Conservation (phyloP, 176 grass and related monocot species). For the Eragrostis curvula region DNA sequence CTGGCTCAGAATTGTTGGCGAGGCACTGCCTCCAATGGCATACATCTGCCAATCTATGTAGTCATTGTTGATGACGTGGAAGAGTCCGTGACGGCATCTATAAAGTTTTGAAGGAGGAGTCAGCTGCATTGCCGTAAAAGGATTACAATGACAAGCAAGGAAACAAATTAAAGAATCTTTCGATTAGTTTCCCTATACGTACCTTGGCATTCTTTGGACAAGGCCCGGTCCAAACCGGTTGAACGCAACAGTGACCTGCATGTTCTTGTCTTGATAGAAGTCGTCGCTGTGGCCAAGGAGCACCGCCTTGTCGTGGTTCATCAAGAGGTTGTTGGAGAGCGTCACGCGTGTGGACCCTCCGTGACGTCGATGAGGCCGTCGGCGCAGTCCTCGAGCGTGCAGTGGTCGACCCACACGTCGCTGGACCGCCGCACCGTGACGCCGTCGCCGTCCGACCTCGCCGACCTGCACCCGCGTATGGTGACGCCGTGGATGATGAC, state of each 20-base stretch:
- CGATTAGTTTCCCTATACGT: too few relatives aligned
- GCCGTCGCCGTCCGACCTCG: conserved; percentile 73
- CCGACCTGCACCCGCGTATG: conserved; percentile 1
- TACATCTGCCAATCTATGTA: conserved; percentile 59
- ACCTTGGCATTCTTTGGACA: conserved; percentile 86
- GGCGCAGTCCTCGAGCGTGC: conserved; percentile 54
- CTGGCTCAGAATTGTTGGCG: conserved; percentile 53
- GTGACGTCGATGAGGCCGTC: conserved; percentile 82
- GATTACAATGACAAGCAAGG: too few relatives aligned
- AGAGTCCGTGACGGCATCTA: conserved; percentile 58
- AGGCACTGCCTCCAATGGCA: conserved; percentile 53
- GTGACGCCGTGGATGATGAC: conserved; percentile 49
- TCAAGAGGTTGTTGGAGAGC: conserved; percentile 80
- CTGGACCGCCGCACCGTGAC: conserved; percentile 52
- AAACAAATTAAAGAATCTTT: too few relatives aligned
- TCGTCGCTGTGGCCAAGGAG: conserved; percentile 75
- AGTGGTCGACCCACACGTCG: conserved; percentile 80
- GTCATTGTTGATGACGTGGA: conserved; percentile 68
- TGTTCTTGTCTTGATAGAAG: conserved; percentile 40
- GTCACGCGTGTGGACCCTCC: conserved; percentile 74
- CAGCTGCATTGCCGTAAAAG: neutral
- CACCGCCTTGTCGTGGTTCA: conserved; percentile 73
- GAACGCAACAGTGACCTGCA: conserved; percentile 84
- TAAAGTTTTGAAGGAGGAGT: neutral
- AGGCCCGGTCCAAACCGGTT: conserved; percentile 87